These are phyloP conservation scores for Globisporangium radiosum DNA, from an alignment of 352 stramenopile genomes.

Conservation along the genomic window DNA sequence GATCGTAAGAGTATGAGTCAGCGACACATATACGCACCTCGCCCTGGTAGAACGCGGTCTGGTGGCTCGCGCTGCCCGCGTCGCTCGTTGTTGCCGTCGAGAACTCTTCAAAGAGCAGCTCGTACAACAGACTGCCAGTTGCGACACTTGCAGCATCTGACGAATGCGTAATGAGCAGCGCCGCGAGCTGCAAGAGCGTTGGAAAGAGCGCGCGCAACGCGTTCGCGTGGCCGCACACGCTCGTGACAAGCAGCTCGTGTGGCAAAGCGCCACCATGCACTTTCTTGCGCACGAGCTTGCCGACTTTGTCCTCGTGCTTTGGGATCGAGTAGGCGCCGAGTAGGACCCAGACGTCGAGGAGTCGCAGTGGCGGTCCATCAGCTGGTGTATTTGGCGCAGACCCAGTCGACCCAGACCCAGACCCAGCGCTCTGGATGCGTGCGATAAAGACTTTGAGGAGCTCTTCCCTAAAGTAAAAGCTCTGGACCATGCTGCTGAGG, in stretches of 20 bases:
- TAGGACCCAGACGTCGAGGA: slow-evolving; percentile 51
- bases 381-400: not conserved
- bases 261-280: slow-evolving; percentile 19
- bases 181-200: slow-evolving; percentile 30
- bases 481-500: slow-evolving; percentile 38
- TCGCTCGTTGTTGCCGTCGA: slow-evolving; percentile 12
- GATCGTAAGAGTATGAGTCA: no score
- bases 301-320: slow-evolving; percentile 29
- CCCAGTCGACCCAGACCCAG: no score
- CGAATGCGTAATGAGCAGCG: slow-evolving; percentile 23
- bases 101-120: slow-evolving; percentile 50
- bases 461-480: slow-evolving; percentile 47
- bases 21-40: slow-evolving; percentile 22
- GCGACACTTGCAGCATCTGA: slow-evolving; percentile 9
- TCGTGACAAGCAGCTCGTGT: slow-evolving; percentile 20
- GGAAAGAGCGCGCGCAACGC: slow-evolving; percentile 37
- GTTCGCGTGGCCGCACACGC: slow-evolving; percentile 28
- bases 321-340: slow-evolving; percentile 34
- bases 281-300: slow-evolving; percentile 39
- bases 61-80: slow-evolving; percentile 4
- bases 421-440: slow-evolving; percentile 5
- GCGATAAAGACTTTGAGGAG: slow-evolving; percentile 36
- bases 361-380: slow-evolving; percentile 11
- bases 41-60: slow-evolving; percentile 38
- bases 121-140: slow-evolving; percentile 33